Percentiles rank a stretch among this genome's conserved stretches.
phyloP scores from a whole-genome alignment of 1,284 basidiomycete species.

The Moniliella sp. region DNA sequence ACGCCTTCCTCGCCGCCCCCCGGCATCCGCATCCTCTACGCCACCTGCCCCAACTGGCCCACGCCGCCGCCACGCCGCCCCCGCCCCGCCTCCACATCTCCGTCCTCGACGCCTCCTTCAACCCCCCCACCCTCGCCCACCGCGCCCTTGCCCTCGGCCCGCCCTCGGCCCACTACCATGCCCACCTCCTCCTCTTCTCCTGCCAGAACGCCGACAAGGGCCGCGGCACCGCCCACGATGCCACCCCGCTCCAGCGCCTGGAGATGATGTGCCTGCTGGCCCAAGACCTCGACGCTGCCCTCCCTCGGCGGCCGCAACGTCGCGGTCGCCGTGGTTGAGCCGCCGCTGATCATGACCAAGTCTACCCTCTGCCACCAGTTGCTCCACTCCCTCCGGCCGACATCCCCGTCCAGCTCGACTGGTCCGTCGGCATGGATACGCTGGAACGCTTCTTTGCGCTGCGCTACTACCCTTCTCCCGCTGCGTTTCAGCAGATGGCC shows the following conservation, averaged over 20 bases:
- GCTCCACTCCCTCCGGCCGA: constrained; percentile 26
- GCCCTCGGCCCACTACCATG: constrained; percentile 41
- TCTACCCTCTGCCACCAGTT: constrained; percentile 42
- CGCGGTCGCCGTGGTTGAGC: constrained; percentile 61
- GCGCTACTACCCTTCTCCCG: constrained; percentile 47
- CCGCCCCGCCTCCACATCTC: constrained; percentile 36
- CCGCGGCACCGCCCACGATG: constrained; percentile 46
- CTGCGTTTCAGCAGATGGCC: constrained; percentile 43
- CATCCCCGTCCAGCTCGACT: constrained; percentile 37
- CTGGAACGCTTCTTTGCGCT: constrained; percentile 59
- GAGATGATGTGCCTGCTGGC: constrained; percentile 34
- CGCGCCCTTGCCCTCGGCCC: constrained; percentile 45
- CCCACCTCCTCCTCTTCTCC: constrained; percentile 60
- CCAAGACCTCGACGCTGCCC: constrained; percentile 7
- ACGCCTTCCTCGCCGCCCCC: too few species aligned
- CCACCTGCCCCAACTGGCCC: too few species aligned
- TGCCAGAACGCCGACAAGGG: constrained; percentile 72
- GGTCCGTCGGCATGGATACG: constrained; percentile 68
- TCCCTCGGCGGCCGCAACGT: constrained; percentile 37
- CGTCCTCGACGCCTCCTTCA: constrained; percentile 76
- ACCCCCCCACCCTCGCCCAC: constrained; percentile 75
- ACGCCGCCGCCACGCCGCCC: too few species aligned
- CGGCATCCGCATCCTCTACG: too few species aligned
- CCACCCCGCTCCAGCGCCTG: constrained; percentile 13
- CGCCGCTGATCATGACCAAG: constrained; percentile 72